Evolutionary conservation across 2,329 filamentous ascomycete species (phyloP), one percentile per base, ranked within the genome.

Genomic region (Phoma sp.): DNA sequence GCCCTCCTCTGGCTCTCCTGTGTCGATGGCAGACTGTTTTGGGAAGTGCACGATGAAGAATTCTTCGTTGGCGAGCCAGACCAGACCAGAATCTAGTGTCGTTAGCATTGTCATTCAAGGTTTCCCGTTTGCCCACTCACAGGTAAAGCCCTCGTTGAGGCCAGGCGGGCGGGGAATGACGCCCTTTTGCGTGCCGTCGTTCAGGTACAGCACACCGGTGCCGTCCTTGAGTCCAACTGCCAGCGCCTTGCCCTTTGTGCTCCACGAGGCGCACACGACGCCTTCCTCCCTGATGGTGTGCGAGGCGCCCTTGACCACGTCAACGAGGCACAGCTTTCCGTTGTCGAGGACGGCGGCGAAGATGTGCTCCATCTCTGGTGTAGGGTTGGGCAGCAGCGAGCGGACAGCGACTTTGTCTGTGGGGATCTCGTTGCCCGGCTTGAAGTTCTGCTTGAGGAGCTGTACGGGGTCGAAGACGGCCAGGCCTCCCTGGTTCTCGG

Each of bases 191-290:
- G 84, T 84, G 41, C 94, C 94, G 65, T 91, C 85, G 0, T 90
- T 91, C 7, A 90, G 92, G 84, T 98, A 88, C 74, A 97, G 93
- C 51, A 85, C 84, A 47, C 89, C 87, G 12, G 87, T 88, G 54
- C 95, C 95, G 75, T 97, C 86, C 6, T 82, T 87, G 64, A 95
- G 81, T 15, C 96, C 95, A 63, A 91, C 93, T 39, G 96, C 88
- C 38, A 99, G 81, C 72, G 98, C 94, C 74, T 96, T 99, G 41
- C 95, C 95, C 72, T 88, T 91, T 57, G 86, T 89, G 74, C 95
- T 99, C 95, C 96, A 99, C 51, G 90, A 88, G 6, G 91, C 84
- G 68, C 90, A 95, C 71, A 88, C 92, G 25, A 96, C 93, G 43
- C 89, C 88, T 25, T 84, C 81, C 68, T 88, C 91, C 60, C 96